Evolutionary conservation across 2,329 filamentous ascomycete genomes (phyloP).

Genomic region (Parastagonospora avenae): DNA sequence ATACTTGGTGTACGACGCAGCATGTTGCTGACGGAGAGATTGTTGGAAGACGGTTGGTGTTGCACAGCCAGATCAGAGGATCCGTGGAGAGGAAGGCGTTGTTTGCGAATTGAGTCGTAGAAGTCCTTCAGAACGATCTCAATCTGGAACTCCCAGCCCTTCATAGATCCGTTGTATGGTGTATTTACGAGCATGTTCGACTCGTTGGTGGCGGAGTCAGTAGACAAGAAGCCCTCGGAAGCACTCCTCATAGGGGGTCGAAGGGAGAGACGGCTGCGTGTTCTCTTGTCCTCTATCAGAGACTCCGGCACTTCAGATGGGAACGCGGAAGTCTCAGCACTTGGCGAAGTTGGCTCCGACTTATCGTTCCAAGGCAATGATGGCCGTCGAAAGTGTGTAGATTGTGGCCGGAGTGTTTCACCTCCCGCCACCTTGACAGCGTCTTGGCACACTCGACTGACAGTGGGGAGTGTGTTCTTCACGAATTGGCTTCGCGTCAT

Average conservation of each 20-base stretch:
- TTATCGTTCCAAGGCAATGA: slow-evolving; percentile 44
- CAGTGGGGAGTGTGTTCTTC: slow-evolving; percentile 93
- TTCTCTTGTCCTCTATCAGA: slow-evolving; percentile 42
- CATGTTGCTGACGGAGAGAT: slow-evolving; percentile 72
- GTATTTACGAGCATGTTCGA: slow-evolving; percentile 78
- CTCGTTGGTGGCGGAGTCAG: slow-evolving; percentile 52
- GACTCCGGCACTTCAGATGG: slow-evolving; percentile 37
- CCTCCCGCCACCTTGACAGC: slow-evolving; percentile 54
- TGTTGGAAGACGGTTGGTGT: slow-evolving; percentile 59
- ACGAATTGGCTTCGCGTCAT: slow-evolving; percentile 96
- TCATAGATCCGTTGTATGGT: slow-evolving; percentile 74
- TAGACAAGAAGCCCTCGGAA: slow-evolving; percentile 39
- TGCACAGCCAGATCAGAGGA: slow-evolving; percentile 57
- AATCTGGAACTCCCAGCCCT: slow-evolving; percentile 85
- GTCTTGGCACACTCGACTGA: slow-evolving; percentile 76
- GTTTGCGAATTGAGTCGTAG: slow-evolving; percentile 85
- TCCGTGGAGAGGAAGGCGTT: slow-evolving; percentile 85
- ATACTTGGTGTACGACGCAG: slow-evolving; percentile 88
- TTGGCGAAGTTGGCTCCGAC: slow-evolving; percentile 43
- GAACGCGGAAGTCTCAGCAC: slow-evolving; percentile 33
- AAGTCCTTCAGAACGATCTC: slow-evolving; percentile 92
- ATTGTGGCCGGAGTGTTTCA: slow-evolving; percentile 42
- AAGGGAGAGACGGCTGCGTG: slow-evolving; percentile 51
- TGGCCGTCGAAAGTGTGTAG: slow-evolving; percentile 39
- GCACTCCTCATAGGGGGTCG: slow-evolving; percentile 46